These are phyloP conservation scores for Ceriops decandra DNA, from an alignment of 345 rosid genomes.

Conservation along the genomic window DNA sequence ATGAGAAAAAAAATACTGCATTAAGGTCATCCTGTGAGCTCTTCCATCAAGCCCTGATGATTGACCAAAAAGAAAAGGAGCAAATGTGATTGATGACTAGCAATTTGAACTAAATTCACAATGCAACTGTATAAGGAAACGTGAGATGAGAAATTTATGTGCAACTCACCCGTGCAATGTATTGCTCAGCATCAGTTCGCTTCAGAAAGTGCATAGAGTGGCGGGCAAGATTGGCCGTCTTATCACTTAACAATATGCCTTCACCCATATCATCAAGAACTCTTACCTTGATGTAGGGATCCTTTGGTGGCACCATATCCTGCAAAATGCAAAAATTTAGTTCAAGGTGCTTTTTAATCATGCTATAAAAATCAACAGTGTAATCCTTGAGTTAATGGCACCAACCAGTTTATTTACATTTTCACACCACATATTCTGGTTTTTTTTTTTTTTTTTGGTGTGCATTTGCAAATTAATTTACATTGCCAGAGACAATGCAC, in stretches of 20 bases:
- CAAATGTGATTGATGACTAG: neutral
- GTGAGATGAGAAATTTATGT: neutral
- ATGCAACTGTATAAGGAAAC: neutral
- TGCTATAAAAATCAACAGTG: too few species aligned
- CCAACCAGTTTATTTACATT: too few species aligned
- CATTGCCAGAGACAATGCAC: too few species aligned
- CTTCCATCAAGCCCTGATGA: constrained; percentile 90
- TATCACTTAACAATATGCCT: constrained; percentile 66
- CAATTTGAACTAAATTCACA: neutral
- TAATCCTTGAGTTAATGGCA: too few species aligned
- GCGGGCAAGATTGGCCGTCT: constrained; percentile 64
- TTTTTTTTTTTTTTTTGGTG: too few species aligned
- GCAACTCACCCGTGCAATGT: constrained; percentile 72
- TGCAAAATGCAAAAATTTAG: constrained; percentile 10
- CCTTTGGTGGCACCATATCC: constrained; percentile 99
- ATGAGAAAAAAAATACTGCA: too few species aligned
- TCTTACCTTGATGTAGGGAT: constrained; percentile 87
- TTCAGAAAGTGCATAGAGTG: constrained; percentile 92
- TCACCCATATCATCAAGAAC: constrained; percentile 77
- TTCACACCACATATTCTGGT: neutral
- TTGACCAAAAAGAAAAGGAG: constrained; percentile 6
- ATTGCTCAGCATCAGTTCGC: constrained; percentile 90
- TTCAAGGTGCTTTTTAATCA: neutral
- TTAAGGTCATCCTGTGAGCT: constrained; percentile 48
- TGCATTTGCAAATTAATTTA: too few species aligned